Evolutionary conservation across 2,329 filamentous ascomycete species (phyloP), one percentile per base, ranked within the genome.

Genomic region (Aspergillus sp.): DNA sequence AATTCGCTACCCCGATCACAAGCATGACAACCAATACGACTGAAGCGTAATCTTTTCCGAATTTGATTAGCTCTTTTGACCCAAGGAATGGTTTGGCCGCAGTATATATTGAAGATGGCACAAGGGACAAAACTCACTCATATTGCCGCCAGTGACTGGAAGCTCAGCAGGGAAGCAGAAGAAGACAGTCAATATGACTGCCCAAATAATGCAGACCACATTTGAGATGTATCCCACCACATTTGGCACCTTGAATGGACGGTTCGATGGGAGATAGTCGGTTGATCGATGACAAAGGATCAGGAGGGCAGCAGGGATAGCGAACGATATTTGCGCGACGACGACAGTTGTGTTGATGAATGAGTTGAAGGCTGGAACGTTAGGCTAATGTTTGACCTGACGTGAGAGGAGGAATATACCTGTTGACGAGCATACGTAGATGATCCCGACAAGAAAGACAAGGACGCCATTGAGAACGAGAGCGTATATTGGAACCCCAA

Each of bases 341-440:
- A 66, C 58, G 12, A 66, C 64, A 3, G 64, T 66, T 13, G 64
- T 62, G 42, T 58, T 56, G 27, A 67, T 67, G 54, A 67, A 67
- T 33, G 65, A 61, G 46, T 66, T 67, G 60, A 66, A 66, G 12
- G 63, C 64, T 66, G 27, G 22, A 5, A 40, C 12, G 33, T 11
- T 27, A 39, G 17, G 50, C 27, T 58, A 30, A n/a, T 22, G 24
- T 51, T n/a, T 49, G 19, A 5, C 27, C 8, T 34, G 7, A 17
- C 4, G 11, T 24, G 27, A 52, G 24, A 34, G 12, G 7, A 6
- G 8, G 15, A 4, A 20, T n/a, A 4, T 57, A 66, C 64, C 65
- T 6, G 61, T 65, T 17, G 64, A 56, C 2, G 64, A 67, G 33
- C 57, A 61, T 15, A 67, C 61, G 41, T 67, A 67, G 20, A 67